phyloP scores from a whole-genome alignment of 2,329 filamentous ascomycete species.

The Teratosphaeria destructans region DNA sequence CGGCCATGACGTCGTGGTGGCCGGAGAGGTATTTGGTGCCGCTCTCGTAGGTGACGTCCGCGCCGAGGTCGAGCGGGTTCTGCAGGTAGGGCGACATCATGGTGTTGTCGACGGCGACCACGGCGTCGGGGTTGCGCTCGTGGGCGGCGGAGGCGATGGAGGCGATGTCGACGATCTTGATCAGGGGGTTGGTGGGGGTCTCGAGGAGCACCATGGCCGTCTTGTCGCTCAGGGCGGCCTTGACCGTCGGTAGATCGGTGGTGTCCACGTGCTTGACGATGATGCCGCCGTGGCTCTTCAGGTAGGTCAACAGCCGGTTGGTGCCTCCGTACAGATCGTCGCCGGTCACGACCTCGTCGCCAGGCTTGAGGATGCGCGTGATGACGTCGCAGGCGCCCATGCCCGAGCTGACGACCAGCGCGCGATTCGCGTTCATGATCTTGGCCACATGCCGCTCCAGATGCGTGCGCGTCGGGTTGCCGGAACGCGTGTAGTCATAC shows the following conservation, averaged over 20 bases:
- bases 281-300: conserved; percentile 81
- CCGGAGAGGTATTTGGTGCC: conserved; percentile 97
- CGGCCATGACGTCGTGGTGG: conserved; percentile 98
- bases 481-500: conserved; percentile 97
- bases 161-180: conserved; percentile 92
- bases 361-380: conserved; percentile 76
- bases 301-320: conserved; percentile 83
- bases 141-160: conserved; percentile 69
- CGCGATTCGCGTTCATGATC: conserved; percentile 92
- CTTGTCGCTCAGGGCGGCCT: conserved; percentile 59
- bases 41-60: conserved; percentile 93
- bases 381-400: conserved; percentile 98
- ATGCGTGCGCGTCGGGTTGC: conserved; percentile 92
- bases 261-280: conserved; percentile 95
- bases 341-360: conserved; percentile 93
- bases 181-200: conserved; percentile 92
- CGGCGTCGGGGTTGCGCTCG: conserved; percentile 61
- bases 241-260: conserved; percentile 63
- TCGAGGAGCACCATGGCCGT: conserved; percentile 94
- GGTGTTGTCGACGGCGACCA: conserved; percentile 94
- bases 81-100: conserved; percentile 94
- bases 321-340: conserved; percentile 95
- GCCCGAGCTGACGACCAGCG: conserved; percentile 85
- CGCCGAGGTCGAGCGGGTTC: conserved; percentile 88
- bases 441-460: conserved; percentile 94